Evolutionary conservation across 1,139 yeast species (phyloP).

Genomic region (Nakaseomyces kungkrabaensis): DNA sequence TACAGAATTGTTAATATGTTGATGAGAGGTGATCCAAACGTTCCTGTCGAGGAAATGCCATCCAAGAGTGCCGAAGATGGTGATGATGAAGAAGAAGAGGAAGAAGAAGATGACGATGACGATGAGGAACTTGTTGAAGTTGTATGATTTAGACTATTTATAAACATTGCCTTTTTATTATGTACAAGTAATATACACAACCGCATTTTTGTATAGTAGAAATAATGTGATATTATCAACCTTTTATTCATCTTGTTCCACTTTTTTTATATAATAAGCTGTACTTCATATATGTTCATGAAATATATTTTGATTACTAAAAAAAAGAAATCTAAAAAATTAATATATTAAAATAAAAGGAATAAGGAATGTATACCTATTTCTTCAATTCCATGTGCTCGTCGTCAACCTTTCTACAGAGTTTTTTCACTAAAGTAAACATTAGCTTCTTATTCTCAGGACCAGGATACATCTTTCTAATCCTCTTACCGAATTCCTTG

Average conservation of each 20-base stretch:
- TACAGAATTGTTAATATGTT: slow-evolving; percentile 75
- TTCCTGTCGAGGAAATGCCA: slow-evolving; percentile 44
- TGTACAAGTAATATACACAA: not conserved
- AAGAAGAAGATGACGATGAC: slow-evolving; percentile 3
- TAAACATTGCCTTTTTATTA: not conserved
- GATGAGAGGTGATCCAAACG: slow-evolving; percentile 78
- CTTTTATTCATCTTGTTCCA: too few relatives aligned
- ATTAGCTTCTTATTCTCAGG: slow-evolving; percentile 61
- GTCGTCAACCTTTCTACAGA: slow-evolving; percentile 51
- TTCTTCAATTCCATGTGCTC: slow-evolving; percentile 52
- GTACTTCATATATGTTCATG: too few relatives aligned
- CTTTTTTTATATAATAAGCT: too few relatives aligned
- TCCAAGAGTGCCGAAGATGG: slow-evolving; percentile 33
- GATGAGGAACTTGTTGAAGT: slow-evolving; percentile 29
- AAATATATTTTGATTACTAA: too few relatives aligned
- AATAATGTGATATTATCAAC: too few relatives aligned
- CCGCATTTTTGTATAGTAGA: too few relatives aligned
- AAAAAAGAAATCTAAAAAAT: too few relatives aligned
- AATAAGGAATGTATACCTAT: slow-evolving; percentile 20
- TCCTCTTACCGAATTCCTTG: slow-evolving; percentile 53
- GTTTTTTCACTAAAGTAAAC: slow-evolving; percentile 56
- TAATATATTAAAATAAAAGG: not conserved
- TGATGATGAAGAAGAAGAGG: slow-evolving; percentile 15
- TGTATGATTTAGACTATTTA: slow-evolving; percentile 11
- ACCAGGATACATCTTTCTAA: slow-evolving; percentile 51